phyloP scores from a whole-genome alignment of 306 rosid species.

The Hippophae rhamnoides region DNA sequence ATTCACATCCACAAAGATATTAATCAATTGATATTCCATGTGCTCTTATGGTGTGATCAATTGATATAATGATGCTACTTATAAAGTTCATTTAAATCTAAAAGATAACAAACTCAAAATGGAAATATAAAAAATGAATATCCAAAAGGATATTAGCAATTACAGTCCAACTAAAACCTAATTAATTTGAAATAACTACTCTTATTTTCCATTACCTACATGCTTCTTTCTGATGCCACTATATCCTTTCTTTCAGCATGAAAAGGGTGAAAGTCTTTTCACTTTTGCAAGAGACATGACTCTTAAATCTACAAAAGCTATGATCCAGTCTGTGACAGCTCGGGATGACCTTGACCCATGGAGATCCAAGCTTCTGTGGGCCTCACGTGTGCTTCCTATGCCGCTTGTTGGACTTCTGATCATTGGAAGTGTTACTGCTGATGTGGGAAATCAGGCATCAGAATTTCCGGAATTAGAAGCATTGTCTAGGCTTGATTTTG shows the following conservation, averaged over 20 bases:
- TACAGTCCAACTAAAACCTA: too few relatives aligned
- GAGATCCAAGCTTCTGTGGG: constrained; percentile 92
- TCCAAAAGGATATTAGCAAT: too few relatives aligned
- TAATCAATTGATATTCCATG: too few relatives aligned
- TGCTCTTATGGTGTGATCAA: too few relatives aligned
- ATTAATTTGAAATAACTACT: too few relatives aligned
- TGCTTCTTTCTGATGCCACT: constrained; percentile 7
- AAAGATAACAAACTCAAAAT: too few relatives aligned
- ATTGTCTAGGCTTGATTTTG: constrained; percentile 78
- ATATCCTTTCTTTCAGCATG: constrained; percentile 38
- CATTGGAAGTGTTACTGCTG: constrained; percentile 70
- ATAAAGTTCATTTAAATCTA: too few relatives aligned
- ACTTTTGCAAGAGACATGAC: constrained; percentile 91
- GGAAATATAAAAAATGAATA: too few relatives aligned
- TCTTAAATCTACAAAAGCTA: constrained; percentile 69
- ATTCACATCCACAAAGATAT: too few relatives aligned
- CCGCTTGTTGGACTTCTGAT: constrained; percentile 86
- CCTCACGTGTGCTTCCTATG: constrained; percentile 93
- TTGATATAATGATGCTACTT: too few relatives aligned
- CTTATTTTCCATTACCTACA: background rate
- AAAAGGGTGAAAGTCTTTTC: constrained; percentile 90
- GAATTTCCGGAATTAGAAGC: constrained; percentile 91
- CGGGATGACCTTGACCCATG: constrained; percentile 76
- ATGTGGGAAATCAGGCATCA: constrained; percentile 51
- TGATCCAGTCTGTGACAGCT: constrained; percentile 44